Conservation (phyloP, 805 yeast species). For the Wickerhamiella domercqiae region DNA sequence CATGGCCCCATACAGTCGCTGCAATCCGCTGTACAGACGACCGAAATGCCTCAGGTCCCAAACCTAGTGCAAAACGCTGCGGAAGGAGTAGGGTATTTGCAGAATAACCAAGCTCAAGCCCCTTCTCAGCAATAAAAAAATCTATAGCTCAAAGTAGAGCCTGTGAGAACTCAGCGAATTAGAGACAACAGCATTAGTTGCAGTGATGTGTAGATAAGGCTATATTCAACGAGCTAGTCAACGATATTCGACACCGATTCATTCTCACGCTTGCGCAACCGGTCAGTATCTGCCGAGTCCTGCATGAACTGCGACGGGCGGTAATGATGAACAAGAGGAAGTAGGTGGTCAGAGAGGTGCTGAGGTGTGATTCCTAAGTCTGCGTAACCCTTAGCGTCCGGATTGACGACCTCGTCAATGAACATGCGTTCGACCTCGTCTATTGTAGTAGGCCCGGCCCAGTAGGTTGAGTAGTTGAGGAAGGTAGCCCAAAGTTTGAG, state of each 20-base stretch:
- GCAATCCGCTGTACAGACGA: too few species aligned
- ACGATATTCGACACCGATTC: constrained; percentile 19
- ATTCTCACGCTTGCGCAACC: constrained; percentile 17
- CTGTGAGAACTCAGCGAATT: too few species aligned
- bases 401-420: constrained; percentile 48
- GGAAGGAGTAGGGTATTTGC: too few species aligned
- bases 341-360: constrained; percentile 32
- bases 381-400: constrained; percentile 43
- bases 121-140: too few species aligned
- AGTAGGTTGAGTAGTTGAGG: constrained; percentile 27
- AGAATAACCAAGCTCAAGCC: too few species aligned
- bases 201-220: too few species aligned
- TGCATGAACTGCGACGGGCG: constrained; percentile 18
- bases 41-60: too few species aligned
- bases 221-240: too few species aligned
- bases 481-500: constrained; percentile 26
- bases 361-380: constrained; percentile 58
- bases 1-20: too few species aligned
- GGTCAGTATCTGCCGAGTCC: constrained; percentile 19
- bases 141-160: too few species aligned
- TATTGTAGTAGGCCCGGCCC: constrained; percentile 39
- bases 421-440: constrained; percentile 64
- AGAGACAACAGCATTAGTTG: too few species aligned
- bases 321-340: constrained; percentile 18
- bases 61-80: too few species aligned